phyloP scores from a whole-genome alignment of 2,329 filamentous ascomycete species.

The Aspergillus oerlinghausenensis region DNA sequence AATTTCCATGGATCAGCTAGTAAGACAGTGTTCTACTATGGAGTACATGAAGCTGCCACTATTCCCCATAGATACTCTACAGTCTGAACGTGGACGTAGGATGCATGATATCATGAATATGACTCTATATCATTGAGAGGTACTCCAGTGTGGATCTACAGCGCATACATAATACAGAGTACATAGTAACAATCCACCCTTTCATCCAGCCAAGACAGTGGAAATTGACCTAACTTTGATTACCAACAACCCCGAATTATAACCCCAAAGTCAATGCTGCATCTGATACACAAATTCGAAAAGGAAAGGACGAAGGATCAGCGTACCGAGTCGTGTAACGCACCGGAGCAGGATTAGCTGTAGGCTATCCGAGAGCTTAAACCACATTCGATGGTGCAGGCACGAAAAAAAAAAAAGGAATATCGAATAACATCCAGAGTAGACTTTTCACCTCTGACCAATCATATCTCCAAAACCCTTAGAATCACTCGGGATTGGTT shows the following conservation, averaged over 20 bases:
- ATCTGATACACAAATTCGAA: not conserved
- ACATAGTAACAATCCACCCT: no score
- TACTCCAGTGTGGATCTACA: no score
- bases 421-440: not conserved
- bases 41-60: no score
- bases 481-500: slow-evolving; percentile 3
- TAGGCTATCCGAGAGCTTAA: not conserved
- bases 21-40: no score
- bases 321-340: not conserved
- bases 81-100: no score
- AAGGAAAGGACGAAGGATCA: not conserved
- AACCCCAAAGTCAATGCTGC: not conserved
- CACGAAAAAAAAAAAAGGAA: not conserved
- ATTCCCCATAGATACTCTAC: no score
- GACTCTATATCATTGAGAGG: no score
- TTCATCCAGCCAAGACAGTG: not conserved
- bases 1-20: no score
- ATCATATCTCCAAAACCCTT: slow-evolving; percentile 2
- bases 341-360: not conserved
- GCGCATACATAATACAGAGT: no score
- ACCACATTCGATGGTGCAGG: not conserved
- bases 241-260: not conserved
- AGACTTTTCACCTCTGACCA: not conserved
- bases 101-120: no score
- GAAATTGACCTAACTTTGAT: not conserved